Evolutionary conservation across 768 basidiomycete species (phyloP).

Genomic region (Lyophyllum semitale): DNA sequence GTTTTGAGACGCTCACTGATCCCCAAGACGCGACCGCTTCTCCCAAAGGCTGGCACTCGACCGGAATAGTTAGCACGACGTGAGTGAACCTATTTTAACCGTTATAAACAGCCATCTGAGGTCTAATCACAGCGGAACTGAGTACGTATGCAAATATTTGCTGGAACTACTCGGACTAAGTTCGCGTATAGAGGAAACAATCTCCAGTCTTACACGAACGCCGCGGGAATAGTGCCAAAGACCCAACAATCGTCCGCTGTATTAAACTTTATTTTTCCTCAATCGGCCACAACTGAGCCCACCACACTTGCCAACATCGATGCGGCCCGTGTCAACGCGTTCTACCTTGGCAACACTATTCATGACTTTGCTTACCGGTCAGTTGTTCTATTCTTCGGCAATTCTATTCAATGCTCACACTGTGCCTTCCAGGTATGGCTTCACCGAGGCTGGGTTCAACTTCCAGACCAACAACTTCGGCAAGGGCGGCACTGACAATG

Average conservation of each 20-base stretch:
- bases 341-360: slow-evolving; percentile 62
- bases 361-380: slow-evolving; percentile 51
- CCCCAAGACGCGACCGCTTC: slow-evolving; percentile 50
- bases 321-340: slow-evolving; percentile 55
- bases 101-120: slow-evolving; percentile 1
- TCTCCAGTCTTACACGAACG: slow-evolving; percentile 31
- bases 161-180: background rate
- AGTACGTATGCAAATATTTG: background rate
- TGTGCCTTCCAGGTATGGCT: slow-evolving; percentile 37
- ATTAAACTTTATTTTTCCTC: slow-evolving; percentile 41
- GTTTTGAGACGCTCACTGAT: slow-evolving; percentile 44
- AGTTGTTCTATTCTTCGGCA: background rate
- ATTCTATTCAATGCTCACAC: background rate
- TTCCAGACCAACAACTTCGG: slow-evolving; percentile 60
- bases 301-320: slow-evolving; percentile 43
- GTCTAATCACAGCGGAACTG: slow-evolving; percentile 5
- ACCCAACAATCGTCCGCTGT: slow-evolving; percentile 35
- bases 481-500: slow-evolving; percentile 48
- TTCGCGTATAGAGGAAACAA: slow-evolving; percentile 33
- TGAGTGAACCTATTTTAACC: slow-evolving; percentile 8
- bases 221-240: slow-evolving; percentile 31
- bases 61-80: slow-evolving; percentile 26
- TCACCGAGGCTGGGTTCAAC: slow-evolving; percentile 45
- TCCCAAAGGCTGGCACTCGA: slow-evolving; percentile 42
- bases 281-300: slow-evolving; percentile 27